Percentiles rank a stretch among this genome's conserved stretches.
Evolutionary conservation across 805 yeast species (phyloP).

Genomic region (Myxozyma geophila): DNA sequence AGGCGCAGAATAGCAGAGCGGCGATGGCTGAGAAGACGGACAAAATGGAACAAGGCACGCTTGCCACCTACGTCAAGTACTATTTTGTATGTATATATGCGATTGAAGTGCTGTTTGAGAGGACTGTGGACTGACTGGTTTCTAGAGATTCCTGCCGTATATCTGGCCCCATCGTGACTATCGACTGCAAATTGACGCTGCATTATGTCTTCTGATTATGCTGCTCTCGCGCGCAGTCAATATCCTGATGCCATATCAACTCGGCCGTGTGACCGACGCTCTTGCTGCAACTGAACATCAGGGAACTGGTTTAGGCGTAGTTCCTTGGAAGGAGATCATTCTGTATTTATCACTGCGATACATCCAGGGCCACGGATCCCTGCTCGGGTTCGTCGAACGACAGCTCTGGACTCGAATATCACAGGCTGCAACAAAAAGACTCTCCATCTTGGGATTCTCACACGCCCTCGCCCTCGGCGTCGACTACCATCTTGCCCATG

Average conservation of each 20-base stretch:
- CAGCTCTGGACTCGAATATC: constrained; percentile 29
- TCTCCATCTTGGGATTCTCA: constrained; percentile 22
- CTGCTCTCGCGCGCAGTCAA: constrained; percentile 28
- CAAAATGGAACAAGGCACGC: not conserved
- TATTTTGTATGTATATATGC: constrained; percentile 20
- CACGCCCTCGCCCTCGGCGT: constrained; percentile 31
- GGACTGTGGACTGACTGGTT: not conserved
- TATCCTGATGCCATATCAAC: constrained; percentile 33
- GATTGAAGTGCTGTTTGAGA: not conserved
- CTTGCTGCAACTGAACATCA: constrained; percentile 14
- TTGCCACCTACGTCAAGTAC: constrained; percentile 12
- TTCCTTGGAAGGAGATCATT: constrained; percentile 29
- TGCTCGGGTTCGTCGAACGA: constrained; percentile 25
- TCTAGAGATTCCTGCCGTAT: constrained; percentile 29
- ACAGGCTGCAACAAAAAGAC: constrained; percentile 25
- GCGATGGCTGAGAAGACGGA: not conserved
- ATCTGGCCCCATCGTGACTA: constrained; percentile 32
- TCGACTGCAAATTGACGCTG: constrained; percentile 21
- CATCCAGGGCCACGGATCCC: constrained; percentile 32
- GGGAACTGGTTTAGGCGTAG: not conserved
- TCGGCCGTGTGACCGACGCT: constrained; percentile 30
- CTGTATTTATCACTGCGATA: constrained; percentile 30
- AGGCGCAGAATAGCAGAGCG: not conserved
- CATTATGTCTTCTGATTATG: constrained; percentile 27
- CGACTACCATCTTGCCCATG: constrained; percentile 29